Evolutionary conservation across 805 yeast species (phyloP).

Genomic region (Candida taoyuanica): DNA sequence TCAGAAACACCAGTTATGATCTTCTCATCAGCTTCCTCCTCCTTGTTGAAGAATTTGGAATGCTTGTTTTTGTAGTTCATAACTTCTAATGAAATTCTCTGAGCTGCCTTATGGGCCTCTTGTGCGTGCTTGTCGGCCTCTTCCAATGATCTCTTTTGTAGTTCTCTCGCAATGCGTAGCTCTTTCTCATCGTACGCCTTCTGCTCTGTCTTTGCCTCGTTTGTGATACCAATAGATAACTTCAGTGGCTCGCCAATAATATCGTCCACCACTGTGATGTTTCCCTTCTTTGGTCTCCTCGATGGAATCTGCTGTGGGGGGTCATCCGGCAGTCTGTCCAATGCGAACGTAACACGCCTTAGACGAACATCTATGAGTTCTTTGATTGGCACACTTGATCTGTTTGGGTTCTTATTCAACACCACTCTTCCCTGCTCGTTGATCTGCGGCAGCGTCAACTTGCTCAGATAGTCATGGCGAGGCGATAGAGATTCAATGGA

Average conservation of each 20-base stretch:
- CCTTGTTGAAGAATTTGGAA: constrained; percentile 17
- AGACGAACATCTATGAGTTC: constrained; percentile 32
- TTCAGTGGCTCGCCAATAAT: constrained; percentile 52
- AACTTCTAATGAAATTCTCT: constrained; percentile 65
- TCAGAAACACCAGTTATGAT: constrained; percentile 20
- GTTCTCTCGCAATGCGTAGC: constrained; percentile 52
- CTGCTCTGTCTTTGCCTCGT: constrained; percentile 30
- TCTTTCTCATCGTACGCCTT: constrained; percentile 33
- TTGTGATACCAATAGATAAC: constrained; percentile 65
- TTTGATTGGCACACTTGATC: constrained; percentile 31
- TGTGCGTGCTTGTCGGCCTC: constrained; percentile 71
- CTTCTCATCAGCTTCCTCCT: constrained; percentile 23
- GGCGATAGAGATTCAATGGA: constrained; percentile 17
- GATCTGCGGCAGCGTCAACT: constrained; percentile 2
- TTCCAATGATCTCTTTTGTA: constrained; percentile 46
- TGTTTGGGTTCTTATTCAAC: constrained; percentile 42
- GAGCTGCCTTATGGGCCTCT: constrained; percentile 72
- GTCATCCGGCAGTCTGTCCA: constrained; percentile 66
- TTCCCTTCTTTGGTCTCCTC: constrained; percentile 74
- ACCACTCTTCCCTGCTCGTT: constrained; percentile 31
- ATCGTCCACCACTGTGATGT: constrained; percentile 69
- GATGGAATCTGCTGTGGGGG: constrained; percentile 96
- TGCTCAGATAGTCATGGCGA: constrained; percentile 5
- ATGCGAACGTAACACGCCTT: constrained; percentile 71
- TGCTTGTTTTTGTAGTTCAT: constrained; percentile 34